Evolutionary conservation across 176 grass and related monocot species (phyloP).

Genomic region (Cenchrus americanus): DNA sequence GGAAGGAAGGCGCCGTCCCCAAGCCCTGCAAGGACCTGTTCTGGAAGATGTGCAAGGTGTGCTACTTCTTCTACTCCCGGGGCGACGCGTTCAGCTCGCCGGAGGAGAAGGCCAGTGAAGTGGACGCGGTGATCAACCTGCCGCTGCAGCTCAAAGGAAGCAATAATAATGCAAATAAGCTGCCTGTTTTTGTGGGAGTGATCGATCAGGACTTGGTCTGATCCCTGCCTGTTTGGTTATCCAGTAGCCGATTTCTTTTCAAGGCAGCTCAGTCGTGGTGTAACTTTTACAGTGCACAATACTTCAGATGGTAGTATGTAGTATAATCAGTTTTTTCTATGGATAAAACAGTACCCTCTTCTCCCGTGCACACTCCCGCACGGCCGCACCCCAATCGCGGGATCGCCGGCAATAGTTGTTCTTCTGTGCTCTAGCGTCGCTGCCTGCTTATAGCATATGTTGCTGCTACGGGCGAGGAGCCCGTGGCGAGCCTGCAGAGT

Average conservation of each 20-base stretch:
- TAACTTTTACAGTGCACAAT: not conserved
- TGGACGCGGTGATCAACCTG: constrained; percentile 55
- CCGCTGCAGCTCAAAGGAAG: constrained; percentile 12
- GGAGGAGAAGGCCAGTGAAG: constrained; percentile 53
- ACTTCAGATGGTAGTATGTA: no score
- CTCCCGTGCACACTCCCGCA: no score
- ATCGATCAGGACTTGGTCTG: not conserved
- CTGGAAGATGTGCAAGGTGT: constrained; percentile 84
- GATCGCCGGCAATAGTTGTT: no score
- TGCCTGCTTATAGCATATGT: no score
- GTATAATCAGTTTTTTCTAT: no score
- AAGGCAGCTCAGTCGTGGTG: not conserved
- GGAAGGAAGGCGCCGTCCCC: constrained; percentile 51
- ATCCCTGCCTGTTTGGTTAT: not conserved
- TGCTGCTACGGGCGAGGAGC: no score
- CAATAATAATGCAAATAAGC: no score
- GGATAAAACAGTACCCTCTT: no score
- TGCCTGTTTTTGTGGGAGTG: not conserved
- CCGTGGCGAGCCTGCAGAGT: no score
- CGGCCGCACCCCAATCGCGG: no score
- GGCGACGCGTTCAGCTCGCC: constrained; percentile 65
- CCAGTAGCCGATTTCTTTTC: not conserved
- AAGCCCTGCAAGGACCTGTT: constrained; percentile 70
- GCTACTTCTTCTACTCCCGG: constrained; percentile 64
- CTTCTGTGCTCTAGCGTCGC: no score